phyloP scores from a whole-genome alignment of 1,139 yeast genomes.

The Magnusiomyces magnusii region DNA sequence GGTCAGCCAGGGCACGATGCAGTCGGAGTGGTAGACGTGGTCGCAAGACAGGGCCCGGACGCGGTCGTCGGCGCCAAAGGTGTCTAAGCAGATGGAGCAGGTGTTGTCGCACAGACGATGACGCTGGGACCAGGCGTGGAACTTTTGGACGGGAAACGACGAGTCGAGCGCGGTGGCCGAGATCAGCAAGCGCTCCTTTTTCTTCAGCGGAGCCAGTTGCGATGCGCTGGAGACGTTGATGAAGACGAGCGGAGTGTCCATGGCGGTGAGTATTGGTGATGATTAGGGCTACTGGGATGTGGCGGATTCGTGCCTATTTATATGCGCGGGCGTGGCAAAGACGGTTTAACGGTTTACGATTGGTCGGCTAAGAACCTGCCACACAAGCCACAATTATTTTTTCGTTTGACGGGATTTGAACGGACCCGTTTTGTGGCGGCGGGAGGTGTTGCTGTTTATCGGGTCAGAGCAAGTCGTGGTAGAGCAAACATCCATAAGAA shows the following conservation, averaged over 20 bases:
- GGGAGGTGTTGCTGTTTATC: too few relatives aligned
- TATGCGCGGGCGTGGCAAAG: too few relatives aligned
- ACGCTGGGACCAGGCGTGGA: constrained; percentile 33
- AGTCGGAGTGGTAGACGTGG: constrained; percentile 72
- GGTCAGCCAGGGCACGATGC: constrained; percentile 77
- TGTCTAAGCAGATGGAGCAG: constrained; percentile 74
- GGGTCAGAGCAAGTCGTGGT: too few relatives aligned
- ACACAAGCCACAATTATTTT: too few relatives aligned
- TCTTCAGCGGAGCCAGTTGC: background rate
- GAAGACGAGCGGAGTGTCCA: background rate
- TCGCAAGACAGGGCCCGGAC: constrained; percentile 75
- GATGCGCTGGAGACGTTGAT: background rate
- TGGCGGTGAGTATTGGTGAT: background rate
- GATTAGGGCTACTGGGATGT: too few relatives aligned
- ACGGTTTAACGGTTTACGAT: too few relatives aligned
- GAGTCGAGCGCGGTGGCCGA: constrained; percentile 55
- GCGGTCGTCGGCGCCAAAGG: constrained; percentile 52
- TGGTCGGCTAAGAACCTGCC: too few relatives aligned
- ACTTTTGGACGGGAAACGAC: constrained; percentile 60
- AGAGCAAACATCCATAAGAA: too few relatives aligned
- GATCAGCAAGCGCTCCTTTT: constrained; percentile 28
- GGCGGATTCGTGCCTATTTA: too few relatives aligned
- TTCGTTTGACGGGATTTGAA: too few relatives aligned
- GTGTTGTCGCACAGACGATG: constrained; percentile 37
- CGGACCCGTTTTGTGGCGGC: too few relatives aligned